Base-by-base conservation (phyloP, 2,329 filamentous ascomycete genomes). In the Didymella keratinophila region DNA sequence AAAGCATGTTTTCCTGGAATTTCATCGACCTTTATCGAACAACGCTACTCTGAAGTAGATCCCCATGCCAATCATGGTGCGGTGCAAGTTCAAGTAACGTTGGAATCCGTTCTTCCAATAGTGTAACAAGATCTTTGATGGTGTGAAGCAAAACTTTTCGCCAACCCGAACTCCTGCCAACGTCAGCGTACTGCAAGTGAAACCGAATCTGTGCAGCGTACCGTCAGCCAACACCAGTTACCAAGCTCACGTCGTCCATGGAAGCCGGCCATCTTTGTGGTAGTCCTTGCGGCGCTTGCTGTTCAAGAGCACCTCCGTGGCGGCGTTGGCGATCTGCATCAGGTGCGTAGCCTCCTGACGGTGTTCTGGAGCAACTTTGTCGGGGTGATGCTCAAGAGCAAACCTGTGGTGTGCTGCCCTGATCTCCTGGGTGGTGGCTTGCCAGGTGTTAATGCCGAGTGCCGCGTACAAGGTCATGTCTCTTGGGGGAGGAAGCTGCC, bases 261-360 rank as follows among this genome's bases (percentile, higher is more conserved):
- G 61, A 8, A 66, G 47, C 18, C 58, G 54, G 9, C 63, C 65
- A 25, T 41, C 53, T n/a, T 21, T 30, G 43, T 68, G 50, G 32
- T 68, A 68, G 9, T 47, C 52, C 16, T 47, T 51, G 23, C 69
- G 62, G 16, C 48, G 46, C 4, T 11, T 30, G 4, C 16, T 18
- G 28, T 70, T 60, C 9, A 67, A 27, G 20, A 73, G 49, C 18
- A 73, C 53, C 18, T 71, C 70, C 36, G 61, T 68, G 0, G 70
- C 65, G 4, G 63, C 70, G 28, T 71, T 71, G 27, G 72, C 55
- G 14, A 59, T 56, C 56, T 70, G 62, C 71, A 73, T 73, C 21
- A 49, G 51, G 14, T 49, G 18, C 1, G 63, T 68, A 1, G 71
- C 69, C 8, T 25, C 36, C 14, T 56, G 58, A 14, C 54, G 55